Evolutionary conservation across 1,284 basidiomycete species (phyloP).

Genomic region (Porphyrellus sp.): DNA sequence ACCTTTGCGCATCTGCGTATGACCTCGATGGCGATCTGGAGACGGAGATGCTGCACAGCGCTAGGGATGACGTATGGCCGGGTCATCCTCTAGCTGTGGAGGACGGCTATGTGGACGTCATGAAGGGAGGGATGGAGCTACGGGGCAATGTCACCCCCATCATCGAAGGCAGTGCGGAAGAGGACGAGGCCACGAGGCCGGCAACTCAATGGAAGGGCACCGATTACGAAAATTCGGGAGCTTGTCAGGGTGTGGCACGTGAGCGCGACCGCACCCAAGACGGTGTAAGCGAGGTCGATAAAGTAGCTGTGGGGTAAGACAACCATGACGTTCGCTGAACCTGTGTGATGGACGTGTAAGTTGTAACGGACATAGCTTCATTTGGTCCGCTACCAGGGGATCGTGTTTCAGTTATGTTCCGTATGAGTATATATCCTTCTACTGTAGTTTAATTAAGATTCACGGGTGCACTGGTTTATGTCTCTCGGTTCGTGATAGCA

Average conservation of each 20-base stretch:
- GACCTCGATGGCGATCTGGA: slow-evolving; percentile 29
- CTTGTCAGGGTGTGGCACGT: neutral
- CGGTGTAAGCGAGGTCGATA: neutral
- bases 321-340: neutral
- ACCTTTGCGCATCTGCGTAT: slow-evolving; percentile 28
- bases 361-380: too few species aligned
- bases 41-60: slow-evolving; percentile 31
- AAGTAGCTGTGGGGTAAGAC: neutral
- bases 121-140: neutral
- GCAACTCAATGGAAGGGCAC: neutral
- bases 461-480: too few species aligned
- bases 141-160: neutral
- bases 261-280: neutral
- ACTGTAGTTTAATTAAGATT: too few species aligned
- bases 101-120: neutral
- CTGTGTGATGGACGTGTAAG: neutral
- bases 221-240: slow-evolving; percentile 18
- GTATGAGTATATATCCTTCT: too few species aligned
- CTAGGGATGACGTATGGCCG: slow-evolving; percentile 15
- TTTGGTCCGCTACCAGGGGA: too few species aligned
- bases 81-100: slow-evolving; percentile 14
- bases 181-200: neutral
- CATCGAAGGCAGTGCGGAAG: slow-evolving; percentile 12
- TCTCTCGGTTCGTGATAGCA: too few species aligned
- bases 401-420: too few species aligned